A percentile compares a stretch with the other conserved stretches of the same genome.
phyloP scores from a whole-genome alignment of 805 yeast genomes.

The Teunomyces cretensis region DNA sequence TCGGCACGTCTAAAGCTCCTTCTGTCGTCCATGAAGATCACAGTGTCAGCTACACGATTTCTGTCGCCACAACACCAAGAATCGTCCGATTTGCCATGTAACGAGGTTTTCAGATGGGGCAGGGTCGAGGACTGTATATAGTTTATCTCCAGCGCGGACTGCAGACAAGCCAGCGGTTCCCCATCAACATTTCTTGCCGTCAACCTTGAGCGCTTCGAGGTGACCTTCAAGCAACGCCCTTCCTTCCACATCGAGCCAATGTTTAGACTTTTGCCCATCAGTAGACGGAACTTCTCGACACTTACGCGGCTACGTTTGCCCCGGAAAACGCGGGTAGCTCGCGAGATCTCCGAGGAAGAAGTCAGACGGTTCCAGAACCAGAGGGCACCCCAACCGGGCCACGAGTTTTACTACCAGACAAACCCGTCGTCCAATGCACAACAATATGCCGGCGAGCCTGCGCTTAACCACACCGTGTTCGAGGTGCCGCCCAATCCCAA shows the following conservation, averaged over 20 bases:
- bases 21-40: not conserved
- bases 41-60: too few relatives aligned
- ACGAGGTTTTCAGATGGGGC: too few relatives aligned
- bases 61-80: too few relatives aligned
- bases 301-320: not conserved
- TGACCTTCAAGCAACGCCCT: too few relatives aligned
- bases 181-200: not conserved
- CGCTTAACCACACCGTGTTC: conserved; percentile 32
- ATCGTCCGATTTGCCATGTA: not conserved
- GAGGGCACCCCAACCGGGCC: conserved; percentile 8
- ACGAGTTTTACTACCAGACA: conserved; percentile 25
- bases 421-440: conserved; percentile 25
- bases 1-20: not conserved
- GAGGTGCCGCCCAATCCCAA: conserved; percentile 41
- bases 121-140: too few relatives aligned
- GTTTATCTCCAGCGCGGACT: too few relatives aligned
- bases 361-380: conserved; percentile 18
- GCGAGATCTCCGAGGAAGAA: conserved; percentile 39
- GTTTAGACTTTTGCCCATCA: not conserved
- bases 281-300: not conserved
- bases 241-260: too few relatives aligned
- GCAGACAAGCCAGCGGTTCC: not conserved
- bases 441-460: conserved; percentile 24
- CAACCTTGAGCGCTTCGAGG: too few relatives aligned
- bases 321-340: conserved; percentile 19